These are phyloP conservation scores for Sugiyamaella pinicola DNA, from an alignment of 1,139 yeast genomes.

Conservation along the genomic window DNA sequence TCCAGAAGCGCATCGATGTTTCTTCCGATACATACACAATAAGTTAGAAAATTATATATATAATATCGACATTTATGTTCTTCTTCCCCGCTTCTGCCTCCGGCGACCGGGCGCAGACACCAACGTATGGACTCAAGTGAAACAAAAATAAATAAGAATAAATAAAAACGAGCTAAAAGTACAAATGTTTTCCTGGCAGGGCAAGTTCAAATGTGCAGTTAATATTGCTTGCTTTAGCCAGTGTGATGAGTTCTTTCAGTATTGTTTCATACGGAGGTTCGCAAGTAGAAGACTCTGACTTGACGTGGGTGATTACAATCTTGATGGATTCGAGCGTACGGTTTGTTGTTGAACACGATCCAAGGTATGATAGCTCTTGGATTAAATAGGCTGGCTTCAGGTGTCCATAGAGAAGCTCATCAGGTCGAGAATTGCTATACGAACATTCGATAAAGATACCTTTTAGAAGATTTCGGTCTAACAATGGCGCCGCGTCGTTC, in stretches of 20 bases:
- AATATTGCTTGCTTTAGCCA: conserved; percentile 29
- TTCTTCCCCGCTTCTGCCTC: too few species aligned
- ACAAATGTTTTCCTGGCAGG: conserved; percentile 30
- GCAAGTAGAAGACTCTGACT: conserved; percentile 46
- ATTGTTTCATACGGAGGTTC: conserved; percentile 27
- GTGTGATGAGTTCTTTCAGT: conserved; percentile 26
- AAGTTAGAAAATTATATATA: conserved; percentile 34
- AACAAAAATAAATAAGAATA: conserved; percentile 15
- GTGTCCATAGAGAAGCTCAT: conserved; percentile 69
- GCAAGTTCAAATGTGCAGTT: conserved; percentile 34
- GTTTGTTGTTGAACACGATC: conserved; percentile 27
- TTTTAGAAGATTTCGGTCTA: conserved; percentile 47
- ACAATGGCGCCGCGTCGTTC: conserved; percentile 54
- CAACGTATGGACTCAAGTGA: too few species aligned
- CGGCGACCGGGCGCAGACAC: too few species aligned
- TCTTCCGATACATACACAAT: conserved; percentile 67
- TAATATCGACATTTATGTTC: neutral
- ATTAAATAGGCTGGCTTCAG: conserved; percentile 67
- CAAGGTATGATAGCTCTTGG: conserved; percentile 54
- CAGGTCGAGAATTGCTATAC: conserved; percentile 51
- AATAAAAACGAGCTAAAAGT: conserved; percentile 9
- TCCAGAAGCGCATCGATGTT: conserved; percentile 65
- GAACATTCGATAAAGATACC: conserved; percentile 81
- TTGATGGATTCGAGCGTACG: conserved; percentile 49
- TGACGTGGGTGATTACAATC: conserved; percentile 71